These are phyloP conservation scores for Alternaria solani DNA, from an alignment of 2,329 filamentous ascomycete species.

Conservation along the genomic window DNA sequence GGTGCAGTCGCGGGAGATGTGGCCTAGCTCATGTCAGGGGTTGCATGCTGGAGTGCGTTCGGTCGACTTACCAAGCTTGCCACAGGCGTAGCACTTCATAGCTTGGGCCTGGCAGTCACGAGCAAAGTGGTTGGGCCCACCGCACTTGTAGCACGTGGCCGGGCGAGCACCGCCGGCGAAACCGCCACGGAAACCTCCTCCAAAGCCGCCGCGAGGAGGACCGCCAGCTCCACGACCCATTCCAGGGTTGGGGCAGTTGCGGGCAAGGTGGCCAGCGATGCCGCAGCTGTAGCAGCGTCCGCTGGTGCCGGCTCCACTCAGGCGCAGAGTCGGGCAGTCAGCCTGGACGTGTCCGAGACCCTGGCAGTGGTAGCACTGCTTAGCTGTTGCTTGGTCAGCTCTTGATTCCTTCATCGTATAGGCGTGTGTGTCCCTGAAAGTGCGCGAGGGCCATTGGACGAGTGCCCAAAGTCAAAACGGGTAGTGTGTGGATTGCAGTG, in stretches of 20 bases:
- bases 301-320: conserved; percentile 80
- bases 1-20: conserved; percentile 95
- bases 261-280: conserved; percentile 89
- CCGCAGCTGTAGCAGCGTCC: conserved; percentile 98
- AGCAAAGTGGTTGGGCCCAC: conserved; percentile 95
- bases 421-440: neutral
- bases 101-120: conserved; percentile 98
- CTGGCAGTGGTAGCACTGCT: conserved; percentile 99
- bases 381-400: conserved; percentile 64
- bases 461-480: neutral
- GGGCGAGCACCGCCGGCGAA: conserved; percentile 73
- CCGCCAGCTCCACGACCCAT: conserved; percentile 69
- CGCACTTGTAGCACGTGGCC: conserved; percentile 74
- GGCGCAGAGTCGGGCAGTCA: conserved; percentile 94
- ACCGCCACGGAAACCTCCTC: conserved; percentile 74
- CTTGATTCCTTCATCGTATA: neutral
- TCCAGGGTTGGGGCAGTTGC: conserved; percentile 82
- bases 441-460: neutral
- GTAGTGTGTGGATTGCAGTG: conserved; percentile 3
- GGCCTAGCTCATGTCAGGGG: conserved; percentile 59
- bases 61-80: conserved; percentile 69
- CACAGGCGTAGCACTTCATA: conserved; percentile 98
- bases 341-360: conserved; percentile 98
- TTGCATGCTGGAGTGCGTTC: neutral
- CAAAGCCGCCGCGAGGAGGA: conserved; percentile 75